phyloP scores from a whole-genome alignment of 257 asterid species.

The Forsythia viridissima region DNA sequence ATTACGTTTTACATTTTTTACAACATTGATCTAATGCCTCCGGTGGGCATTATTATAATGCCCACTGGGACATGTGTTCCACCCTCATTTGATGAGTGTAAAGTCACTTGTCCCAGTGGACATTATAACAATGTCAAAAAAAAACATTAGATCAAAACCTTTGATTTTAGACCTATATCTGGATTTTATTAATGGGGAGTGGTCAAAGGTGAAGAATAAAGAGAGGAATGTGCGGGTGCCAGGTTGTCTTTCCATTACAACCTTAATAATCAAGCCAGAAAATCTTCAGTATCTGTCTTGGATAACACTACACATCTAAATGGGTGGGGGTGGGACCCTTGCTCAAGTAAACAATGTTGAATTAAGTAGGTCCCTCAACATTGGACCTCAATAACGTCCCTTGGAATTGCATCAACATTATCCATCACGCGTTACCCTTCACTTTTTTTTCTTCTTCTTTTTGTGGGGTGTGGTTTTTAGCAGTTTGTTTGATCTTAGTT shows the following conservation, averaged over 20 bases:
- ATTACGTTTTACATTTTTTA: too few relatives aligned
- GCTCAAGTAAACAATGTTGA: slow-evolving; percentile 18
- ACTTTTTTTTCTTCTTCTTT: too few relatives aligned
- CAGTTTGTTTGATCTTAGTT: too few relatives aligned
- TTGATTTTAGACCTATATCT: too few relatives aligned
- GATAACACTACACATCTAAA: slow-evolving; percentile 5
- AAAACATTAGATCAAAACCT: too few relatives aligned
- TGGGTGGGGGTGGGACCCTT: slow-evolving; percentile 12
- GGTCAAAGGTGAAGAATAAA: slow-evolving; percentile 75
- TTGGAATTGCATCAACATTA: not conserved
- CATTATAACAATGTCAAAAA: too few relatives aligned
- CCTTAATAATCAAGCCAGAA: not conserved
- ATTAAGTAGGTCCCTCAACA: slow-evolving; percentile 25
- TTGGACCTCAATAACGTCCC: slow-evolving; percentile 23
- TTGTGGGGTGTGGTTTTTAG: too few relatives aligned
- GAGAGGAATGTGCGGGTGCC: slow-evolving; percentile 59
- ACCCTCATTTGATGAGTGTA: too few relatives aligned
- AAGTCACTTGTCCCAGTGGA: too few relatives aligned
- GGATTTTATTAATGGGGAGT: not conserved
- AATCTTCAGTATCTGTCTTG: slow-evolving; percentile 1
- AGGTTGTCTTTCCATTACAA: slow-evolving; percentile 27
- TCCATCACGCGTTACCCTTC: slow-evolving; percentile 5
- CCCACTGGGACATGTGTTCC: too few relatives aligned
- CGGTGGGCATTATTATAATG: too few relatives aligned
- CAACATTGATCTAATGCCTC: too few relatives aligned